Conservation (phyloP, 257 asterid genomes). For the Solanum chiquidenum region DNA sequence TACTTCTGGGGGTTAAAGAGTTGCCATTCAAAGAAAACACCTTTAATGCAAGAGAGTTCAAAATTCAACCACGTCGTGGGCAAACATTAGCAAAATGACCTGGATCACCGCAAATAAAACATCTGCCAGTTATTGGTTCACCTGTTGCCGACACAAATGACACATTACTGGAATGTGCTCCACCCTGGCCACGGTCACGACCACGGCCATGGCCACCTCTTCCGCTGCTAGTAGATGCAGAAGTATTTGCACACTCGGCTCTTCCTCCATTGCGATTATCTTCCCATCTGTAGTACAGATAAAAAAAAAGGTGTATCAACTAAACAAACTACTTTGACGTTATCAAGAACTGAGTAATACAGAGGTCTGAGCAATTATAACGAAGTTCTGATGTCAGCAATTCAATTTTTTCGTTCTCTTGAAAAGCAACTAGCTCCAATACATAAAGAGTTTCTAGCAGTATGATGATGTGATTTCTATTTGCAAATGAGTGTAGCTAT, state of each 20-base stretch:
- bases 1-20: background rate
- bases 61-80: constrained; percentile 59
- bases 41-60: background rate
- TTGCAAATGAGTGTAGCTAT: background rate
- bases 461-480: background rate
- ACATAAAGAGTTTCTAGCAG: background rate
- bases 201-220: constrained; percentile 49
- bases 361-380: background rate
- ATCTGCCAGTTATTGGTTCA: constrained; percentile 74
- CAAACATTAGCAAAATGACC: constrained; percentile 79
- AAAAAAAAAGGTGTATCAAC: background rate
- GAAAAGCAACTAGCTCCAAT: background rate
- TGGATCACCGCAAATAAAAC: constrained; percentile 92
- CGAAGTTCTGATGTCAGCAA: background rate
- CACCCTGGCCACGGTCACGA: constrained; percentile 22
- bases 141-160: constrained; percentile 85
- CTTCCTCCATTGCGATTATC: constrained; percentile 41
- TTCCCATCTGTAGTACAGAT: constrained; percentile 66
- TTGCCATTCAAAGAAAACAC: background rate
- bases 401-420: background rate
- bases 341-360: background rate
- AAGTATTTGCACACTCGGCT: constrained; percentile 12
- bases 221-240: constrained; percentile 31
- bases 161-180: constrained; percentile 27
- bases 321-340: background rate